Conservation (phyloP, 2,329 filamentous ascomycete species). For the Phialophora expanda region DNA sequence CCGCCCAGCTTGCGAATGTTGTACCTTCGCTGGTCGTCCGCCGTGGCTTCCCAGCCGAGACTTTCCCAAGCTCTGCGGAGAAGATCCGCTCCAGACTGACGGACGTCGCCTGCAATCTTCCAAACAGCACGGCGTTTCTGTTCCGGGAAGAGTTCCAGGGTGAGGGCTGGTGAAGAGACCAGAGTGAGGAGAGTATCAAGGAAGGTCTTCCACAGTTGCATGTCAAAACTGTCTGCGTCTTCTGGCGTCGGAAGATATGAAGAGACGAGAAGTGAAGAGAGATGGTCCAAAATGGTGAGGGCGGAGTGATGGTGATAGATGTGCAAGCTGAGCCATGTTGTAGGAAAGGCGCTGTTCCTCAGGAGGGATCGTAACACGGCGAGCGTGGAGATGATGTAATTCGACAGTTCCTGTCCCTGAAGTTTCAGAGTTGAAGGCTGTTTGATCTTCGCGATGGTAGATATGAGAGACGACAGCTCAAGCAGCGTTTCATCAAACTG, state of each 20-base stretch:
- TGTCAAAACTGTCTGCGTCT: slow-evolving; percentile 89
- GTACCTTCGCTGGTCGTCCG: slow-evolving; percentile 78
- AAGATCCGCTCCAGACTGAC: slow-evolving; percentile 86
- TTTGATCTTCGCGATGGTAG: slow-evolving; percentile 75
- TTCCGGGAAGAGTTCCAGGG: slow-evolving; percentile 93
- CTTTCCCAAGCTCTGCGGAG: slow-evolving; percentile 88
- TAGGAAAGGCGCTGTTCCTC: slow-evolving; percentile 85
- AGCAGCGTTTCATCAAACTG: slow-evolving; percentile 85
- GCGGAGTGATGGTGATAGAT: slow-evolving; percentile 92
- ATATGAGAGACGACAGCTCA: slow-evolving; percentile 85
- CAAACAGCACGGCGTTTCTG: slow-evolving; percentile 95
- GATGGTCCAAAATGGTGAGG: slow-evolving; percentile 81
- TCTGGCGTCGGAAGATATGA: slow-evolving; percentile 86
- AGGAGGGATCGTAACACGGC: slow-evolving; percentile 89
- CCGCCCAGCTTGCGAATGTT: slow-evolving; percentile 85
- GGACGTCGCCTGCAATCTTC: slow-evolving; percentile 97
- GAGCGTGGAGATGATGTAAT: slow-evolving; percentile 74
- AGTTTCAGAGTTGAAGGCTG: slow-evolving; percentile 76
- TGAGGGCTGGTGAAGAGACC: slow-evolving; percentile 84
- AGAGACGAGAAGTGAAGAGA: slow-evolving; percentile 79
- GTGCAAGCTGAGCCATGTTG: slow-evolving; percentile 87
- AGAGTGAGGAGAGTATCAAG: slow-evolving; percentile 88
- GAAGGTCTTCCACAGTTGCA: slow-evolving; percentile 90
- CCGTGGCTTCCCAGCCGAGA: slow-evolving; percentile 90
- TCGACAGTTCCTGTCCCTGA: slow-evolving; percentile 40